phyloP scores from a whole-genome alignment of 768 basidiomycete species.

The Boletus vermiculosoides region DNA sequence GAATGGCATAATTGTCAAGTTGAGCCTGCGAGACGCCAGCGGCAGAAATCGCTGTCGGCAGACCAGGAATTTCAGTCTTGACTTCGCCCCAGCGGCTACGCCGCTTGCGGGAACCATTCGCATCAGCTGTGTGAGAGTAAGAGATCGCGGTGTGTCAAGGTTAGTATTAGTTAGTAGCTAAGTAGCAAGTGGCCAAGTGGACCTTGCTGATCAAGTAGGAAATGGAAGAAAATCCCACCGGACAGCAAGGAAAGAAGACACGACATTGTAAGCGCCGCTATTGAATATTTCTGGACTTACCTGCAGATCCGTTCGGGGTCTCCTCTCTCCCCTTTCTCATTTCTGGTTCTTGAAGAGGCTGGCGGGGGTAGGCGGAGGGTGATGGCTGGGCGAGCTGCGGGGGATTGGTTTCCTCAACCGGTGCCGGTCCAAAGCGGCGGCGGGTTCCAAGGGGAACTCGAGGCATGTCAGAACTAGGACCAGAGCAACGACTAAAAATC shows the following conservation, averaged over 20 bases:
- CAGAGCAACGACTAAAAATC: constrained; percentile 2
- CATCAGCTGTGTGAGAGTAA: constrained; percentile 60
- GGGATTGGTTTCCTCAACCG: constrained; percentile 75
- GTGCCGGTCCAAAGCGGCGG: constrained; percentile 89
- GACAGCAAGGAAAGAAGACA: constrained; percentile 36
- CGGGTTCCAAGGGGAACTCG: constrained; percentile 80
- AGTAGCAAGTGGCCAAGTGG: constrained; percentile 35
- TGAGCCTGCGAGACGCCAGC: constrained; percentile 94
- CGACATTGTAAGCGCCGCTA: constrained; percentile 38
- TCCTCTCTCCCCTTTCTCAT: constrained; percentile 68
- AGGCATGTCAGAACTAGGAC: constrained; percentile 14
- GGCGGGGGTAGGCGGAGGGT: constrained; percentile 80
- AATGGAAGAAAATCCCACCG: constrained; percentile 29
- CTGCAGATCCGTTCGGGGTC: constrained; percentile 64
- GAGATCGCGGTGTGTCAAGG: constrained; percentile 42
- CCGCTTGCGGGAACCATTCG: constrained; percentile 88
- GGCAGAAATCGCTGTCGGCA: constrained; percentile 92
- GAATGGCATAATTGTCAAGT: constrained; percentile 97
- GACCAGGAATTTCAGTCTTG: constrained; percentile 84
- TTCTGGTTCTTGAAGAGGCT: constrained; percentile 53
- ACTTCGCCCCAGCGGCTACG: constrained; percentile 98
- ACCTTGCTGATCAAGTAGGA: constrained; percentile 32
- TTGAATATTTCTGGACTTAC: constrained; percentile 57
- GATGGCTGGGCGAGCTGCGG: constrained; percentile 87
- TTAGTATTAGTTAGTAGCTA: constrained; percentile 55